A percentile compares a stretch with the other conserved stretches of the same genome.
phyloP scores from a whole-genome alignment of 495 filamentous ascomycete species.

The Xylaria venustula region DNA sequence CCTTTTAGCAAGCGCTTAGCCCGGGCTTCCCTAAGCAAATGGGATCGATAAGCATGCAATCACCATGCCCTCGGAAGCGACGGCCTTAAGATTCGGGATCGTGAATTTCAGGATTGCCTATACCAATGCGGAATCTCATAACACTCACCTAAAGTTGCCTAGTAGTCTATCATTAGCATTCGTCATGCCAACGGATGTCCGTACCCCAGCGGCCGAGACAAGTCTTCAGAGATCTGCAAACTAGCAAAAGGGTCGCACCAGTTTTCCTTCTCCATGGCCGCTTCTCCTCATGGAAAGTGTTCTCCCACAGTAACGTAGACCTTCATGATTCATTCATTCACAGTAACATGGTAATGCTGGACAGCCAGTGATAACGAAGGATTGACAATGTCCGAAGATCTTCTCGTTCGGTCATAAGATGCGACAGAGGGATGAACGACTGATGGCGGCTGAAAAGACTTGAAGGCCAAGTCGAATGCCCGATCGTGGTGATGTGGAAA shows the following conservation, averaged over 20 bases:
- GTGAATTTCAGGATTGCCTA: conserved; percentile 34
- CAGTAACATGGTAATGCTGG: conserved; percentile 47
- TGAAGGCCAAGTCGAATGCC: conserved; percentile 9
- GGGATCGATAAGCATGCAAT: not conserved
- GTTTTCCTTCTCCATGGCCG: conserved; percentile 47
- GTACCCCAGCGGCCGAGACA: conserved; percentile 31
- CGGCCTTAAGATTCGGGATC: not conserved
- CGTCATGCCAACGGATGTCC: conserved; percentile 31
- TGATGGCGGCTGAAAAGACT: conserved; percentile 1
- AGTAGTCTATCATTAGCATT: too few relatives aligned
- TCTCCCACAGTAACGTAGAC: conserved; percentile 40
- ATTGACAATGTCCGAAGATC: not conserved
- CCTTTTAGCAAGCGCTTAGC: conserved; percentile 48
- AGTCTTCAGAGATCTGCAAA: conserved; percentile 28
- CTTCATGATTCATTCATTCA: conserved; percentile 51
- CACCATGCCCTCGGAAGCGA: not conserved
- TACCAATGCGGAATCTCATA: conserved; percentile 36
- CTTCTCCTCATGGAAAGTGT: conserved; percentile 46
- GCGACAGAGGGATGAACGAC: not conserved
- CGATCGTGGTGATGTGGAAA: conserved; percentile 5
- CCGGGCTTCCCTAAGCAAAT: conserved; percentile 21
- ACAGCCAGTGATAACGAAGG: too few relatives aligned
- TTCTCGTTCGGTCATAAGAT: not conserved
- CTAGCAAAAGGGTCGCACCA: conserved; percentile 52
- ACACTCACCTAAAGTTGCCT: conserved; percentile 31